Base-by-base conservation (phyloP, 2,329 filamentous ascomycete genomes). In the Bipolaris sorokiniana region DNA sequence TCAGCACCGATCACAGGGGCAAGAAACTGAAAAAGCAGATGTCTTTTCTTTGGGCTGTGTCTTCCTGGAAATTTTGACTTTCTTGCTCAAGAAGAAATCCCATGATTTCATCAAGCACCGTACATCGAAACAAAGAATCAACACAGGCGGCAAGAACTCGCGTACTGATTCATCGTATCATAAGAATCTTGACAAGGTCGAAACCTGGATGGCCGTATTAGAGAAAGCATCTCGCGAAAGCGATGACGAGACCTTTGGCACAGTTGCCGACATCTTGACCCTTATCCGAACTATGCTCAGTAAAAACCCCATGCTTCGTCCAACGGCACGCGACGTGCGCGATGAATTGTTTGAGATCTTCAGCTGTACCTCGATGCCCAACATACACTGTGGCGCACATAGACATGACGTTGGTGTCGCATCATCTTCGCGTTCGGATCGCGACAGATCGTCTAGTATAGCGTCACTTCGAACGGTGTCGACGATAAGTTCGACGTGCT, bases 41-140 rank as follows among this genome's bases (percentile, higher is more conserved):
- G 80, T 92, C 18, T 93, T 90, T 76, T 90, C 88, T 3, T 80
- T 92, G 1, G 90, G 86, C 9, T 90, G 89, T 71, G 82, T 92
- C 49, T 89, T 89, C 58, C 79, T 92, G 15, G 90, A 93, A 62
- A 82, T 92, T 28, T 70, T 92, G 18, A 87, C 86, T 20, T 87
- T 90, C 67, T 79, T 90, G 55, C 75, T 91, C 58, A 90, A 90
- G 72, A 87, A 88, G 63, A 85, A 87, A 51, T 82, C 85, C 1
- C 83, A 84, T 48, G 84, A 87, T 23, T 91, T 92, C 68, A 80
- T 85, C 33, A 82, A 85, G 22, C 87, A 90, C 70, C 86, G 90
- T 5, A 83, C 85, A 1, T 83, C 85, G 3, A 88, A 87, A 69
- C 86, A 89, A 70, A 88, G 87, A 69, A 83, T 68, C 31, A 71